Evolutionary conservation across 169 alveolate genomes (phyloP), one percentile per base, ranked within the genome.

Genomic region (Cytauxzoon felis): DNA sequence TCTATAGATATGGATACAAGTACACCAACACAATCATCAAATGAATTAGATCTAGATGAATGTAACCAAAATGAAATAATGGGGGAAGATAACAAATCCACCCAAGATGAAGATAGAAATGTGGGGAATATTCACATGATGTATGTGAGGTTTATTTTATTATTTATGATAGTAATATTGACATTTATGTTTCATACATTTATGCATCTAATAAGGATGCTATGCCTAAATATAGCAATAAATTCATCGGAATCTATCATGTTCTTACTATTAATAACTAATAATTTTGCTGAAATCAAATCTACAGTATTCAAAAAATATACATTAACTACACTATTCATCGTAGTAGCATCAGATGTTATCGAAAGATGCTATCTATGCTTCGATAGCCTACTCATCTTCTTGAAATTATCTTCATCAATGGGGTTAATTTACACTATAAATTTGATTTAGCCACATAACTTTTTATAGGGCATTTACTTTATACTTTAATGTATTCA

Each of bases 291-390:
- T 23, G 96, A 92, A 56, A 85, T 92, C 47, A 92, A 92, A 64
- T 87, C 96, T 4, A 82, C 96, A 0, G 96, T 90, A n/a, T 92
- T 92, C 86, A 92, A 92, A 79, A 92, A 91, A 47, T 87, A 72
- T 63, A 69, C 85, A 49, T 57, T 64, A 8, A 59, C 76, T 29
- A 73, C 93, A 5, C 62, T 92, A 24, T 91, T 89, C 54, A 71
- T 90, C 34, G 58, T 91, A n/a, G 91, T 87, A 2, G 88, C 94
- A 4, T 75, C 95, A 11, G 96, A 92, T 63, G 80, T 93, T 13
- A 92, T 92, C 16, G 96, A 92, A 63, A 63, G 96, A 16, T 91
- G 90, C 58, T 91, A 90, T 33, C 69, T 92, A 18, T 89, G 71
- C 52, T 82, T 83, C 47, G 96, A 92, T 57, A 95, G 90, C 27